phyloP scores from a whole-genome alignment of 192 early-diverging fungal species.

The Thoreauomyces humboldtii region DNA sequence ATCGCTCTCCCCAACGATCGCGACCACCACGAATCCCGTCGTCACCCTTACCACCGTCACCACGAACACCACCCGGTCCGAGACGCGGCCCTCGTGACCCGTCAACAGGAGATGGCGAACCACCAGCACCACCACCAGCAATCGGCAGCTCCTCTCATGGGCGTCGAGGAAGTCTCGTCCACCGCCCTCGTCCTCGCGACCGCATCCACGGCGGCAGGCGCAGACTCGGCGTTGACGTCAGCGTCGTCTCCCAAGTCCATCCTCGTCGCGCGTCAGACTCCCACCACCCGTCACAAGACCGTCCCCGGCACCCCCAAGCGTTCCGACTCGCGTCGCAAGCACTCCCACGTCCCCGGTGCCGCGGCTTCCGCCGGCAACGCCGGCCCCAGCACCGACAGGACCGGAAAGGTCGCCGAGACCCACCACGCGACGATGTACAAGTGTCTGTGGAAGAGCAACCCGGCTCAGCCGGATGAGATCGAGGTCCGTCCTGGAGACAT shows the following conservation, averaged over 20 bases:
- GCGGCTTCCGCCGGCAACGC: not conserved
- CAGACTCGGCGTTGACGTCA: no score
- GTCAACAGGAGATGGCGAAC: no score
- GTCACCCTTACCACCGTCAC: not conserved
- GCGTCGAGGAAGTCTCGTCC: no score
- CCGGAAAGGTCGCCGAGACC: no score
- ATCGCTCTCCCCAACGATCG: not conserved
- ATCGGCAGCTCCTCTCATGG: no score
- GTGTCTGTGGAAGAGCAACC: conserved; percentile 12
- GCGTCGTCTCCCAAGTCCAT: not conserved
- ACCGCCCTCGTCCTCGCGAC: no score
- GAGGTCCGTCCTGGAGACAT: conserved; percentile 18
- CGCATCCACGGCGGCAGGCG: no score
- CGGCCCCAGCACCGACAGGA: not conserved
- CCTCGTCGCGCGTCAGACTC: not conserved
- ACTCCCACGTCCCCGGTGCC: not conserved
- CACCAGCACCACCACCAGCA: not conserved
- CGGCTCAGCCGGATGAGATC: conserved; percentile 21
- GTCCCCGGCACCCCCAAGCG: conserved; percentile 15
- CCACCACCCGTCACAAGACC: not conserved
- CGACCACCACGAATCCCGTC: not conserved
- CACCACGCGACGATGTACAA: conserved; percentile 6
- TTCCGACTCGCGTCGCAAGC: conserved; percentile 18
- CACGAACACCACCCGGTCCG: not conserved
- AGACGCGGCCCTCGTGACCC: no score